Conservation (phyloP, 768 basidiomycete species). For the Russula earlei region DNA sequence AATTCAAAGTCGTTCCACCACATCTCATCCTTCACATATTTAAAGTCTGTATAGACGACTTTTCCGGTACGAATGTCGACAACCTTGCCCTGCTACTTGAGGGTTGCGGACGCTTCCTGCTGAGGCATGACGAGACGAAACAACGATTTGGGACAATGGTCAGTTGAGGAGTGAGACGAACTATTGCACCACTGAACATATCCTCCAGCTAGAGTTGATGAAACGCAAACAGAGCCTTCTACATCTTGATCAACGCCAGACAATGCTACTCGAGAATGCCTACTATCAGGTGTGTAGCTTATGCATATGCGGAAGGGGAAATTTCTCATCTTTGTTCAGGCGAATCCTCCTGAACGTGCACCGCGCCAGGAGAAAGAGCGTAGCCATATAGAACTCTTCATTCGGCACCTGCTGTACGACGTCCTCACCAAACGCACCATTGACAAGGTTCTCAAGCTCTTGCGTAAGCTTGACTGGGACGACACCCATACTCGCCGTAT, state of each 20-base stretch:
- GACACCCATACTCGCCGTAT: constrained; percentile 48
- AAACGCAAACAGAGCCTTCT: constrained; percentile 87
- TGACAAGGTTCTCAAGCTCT: constrained; percentile 88
- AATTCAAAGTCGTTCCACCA: constrained; percentile 83
- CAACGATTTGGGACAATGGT: constrained; percentile 88
- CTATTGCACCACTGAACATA: neutral
- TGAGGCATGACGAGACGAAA: constrained; percentile 80
- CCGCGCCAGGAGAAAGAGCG: constrained; percentile 82
- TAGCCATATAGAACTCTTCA: constrained; percentile 82
- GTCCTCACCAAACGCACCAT: constrained; percentile 88
- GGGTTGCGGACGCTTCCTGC: constrained; percentile 85
- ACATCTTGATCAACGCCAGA: constrained; percentile 86
- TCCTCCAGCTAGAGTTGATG: constrained; percentile 77
- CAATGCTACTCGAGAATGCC: constrained; percentile 89
- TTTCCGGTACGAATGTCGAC: constrained; percentile 87
- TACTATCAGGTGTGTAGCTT: constrained; percentile 74
- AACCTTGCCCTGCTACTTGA: constrained; percentile 87
- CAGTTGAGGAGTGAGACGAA: constrained; percentile 11
- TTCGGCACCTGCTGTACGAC: constrained; percentile 91
- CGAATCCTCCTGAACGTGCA: constrained; percentile 91
- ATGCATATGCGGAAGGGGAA: neutral
- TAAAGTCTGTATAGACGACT: constrained; percentile 96
- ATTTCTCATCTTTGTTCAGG: constrained; percentile 37
- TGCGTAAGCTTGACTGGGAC: constrained; percentile 97
- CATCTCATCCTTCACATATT: constrained; percentile 92